These are phyloP conservation scores for Metarhizium guizhouense DNA, from an alignment of 2,329 filamentous ascomycete species.

Conservation along the genomic window DNA sequence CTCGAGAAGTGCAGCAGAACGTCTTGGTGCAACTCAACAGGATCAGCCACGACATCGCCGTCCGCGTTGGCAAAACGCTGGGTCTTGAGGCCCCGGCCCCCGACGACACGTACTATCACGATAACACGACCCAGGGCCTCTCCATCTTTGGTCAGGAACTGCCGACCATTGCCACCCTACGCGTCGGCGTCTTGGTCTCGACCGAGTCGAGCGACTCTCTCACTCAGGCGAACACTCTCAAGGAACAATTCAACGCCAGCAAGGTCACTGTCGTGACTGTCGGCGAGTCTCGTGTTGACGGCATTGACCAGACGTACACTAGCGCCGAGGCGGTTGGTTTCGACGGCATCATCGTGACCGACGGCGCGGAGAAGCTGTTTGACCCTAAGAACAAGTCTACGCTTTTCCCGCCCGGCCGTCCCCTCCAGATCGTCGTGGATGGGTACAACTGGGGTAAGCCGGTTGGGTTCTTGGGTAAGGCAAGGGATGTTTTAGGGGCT, in stretches of 20 bases:
- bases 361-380: slow-evolving; percentile 47
- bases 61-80: slow-evolving; percentile 53
- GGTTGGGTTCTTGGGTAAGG: slow-evolving; percentile 47
- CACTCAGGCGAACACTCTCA: slow-evolving; percentile 39
- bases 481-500: slow-evolving; percentile 25
- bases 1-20: slow-evolving; percentile 53
- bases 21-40: slow-evolving; percentile 61
- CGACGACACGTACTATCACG: slow-evolving; percentile 57
- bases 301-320: slow-evolving; percentile 56
- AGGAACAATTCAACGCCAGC: slow-evolving; percentile 33
- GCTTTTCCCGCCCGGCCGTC: slow-evolving; percentile 55
- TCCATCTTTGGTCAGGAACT: slow-evolving; percentile 51
- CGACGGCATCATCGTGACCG: slow-evolving; percentile 52
- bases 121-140: slow-evolving; percentile 54
- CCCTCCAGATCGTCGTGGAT: slow-evolving; percentile 52
- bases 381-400: slow-evolving; percentile 31
- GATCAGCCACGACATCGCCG: slow-evolving; percentile 57
- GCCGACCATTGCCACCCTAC: slow-evolving; percentile 51
- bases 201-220: slow-evolving; percentile 33
- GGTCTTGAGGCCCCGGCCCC: slow-evolving; percentile 48
- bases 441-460: slow-evolving; percentile 64
- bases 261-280: slow-evolving; percentile 52
- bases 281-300: slow-evolving; percentile 44
- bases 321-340: slow-evolving; percentile 53
- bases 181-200: slow-evolving; percentile 52